These are phyloP conservation scores for Leccinum boreale DNA, from an alignment of 768 basidiomycete genomes.

Conservation along the genomic window DNA sequence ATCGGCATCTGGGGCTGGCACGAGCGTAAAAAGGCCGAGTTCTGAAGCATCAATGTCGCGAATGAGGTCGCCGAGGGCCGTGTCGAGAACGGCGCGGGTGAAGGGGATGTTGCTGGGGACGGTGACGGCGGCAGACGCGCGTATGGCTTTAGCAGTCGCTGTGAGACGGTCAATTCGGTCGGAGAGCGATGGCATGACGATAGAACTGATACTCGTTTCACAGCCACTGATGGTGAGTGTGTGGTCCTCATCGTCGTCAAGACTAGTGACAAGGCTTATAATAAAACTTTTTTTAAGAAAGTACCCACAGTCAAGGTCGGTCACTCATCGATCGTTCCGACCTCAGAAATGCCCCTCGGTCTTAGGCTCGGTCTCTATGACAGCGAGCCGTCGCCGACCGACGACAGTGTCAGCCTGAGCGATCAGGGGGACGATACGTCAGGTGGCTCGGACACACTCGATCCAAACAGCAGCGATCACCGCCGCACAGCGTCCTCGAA, in stretches of 20 bases:
- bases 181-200: constrained; percentile 51
- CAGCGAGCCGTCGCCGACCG: constrained; percentile 17
- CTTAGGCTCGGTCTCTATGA: constrained; percentile 12
- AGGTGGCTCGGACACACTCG: constrained; percentile 4
- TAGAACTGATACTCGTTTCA: constrained; percentile 1
- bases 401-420: constrained; percentile 2
- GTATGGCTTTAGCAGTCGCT: constrained; percentile 50
- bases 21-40: constrained; percentile 70
- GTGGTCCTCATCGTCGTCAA: background rate
- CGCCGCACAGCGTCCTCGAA: constrained; percentile 39
- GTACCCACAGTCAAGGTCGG: constrained; percentile 17
- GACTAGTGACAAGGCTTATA: constrained; percentile 5
- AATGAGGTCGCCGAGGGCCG: constrained; percentile 69
- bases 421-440: constrained; percentile 6
- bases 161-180: constrained; percentile 69
- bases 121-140: constrained; percentile 38
- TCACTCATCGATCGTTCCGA: background rate
- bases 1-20: constrained; percentile 34
- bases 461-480: constrained; percentile 16
- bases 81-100: constrained; percentile 59
- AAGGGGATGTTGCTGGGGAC: constrained; percentile 40
- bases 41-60: constrained; percentile 78
- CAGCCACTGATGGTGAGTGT: constrained; percentile 16
- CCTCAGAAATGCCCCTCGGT: constrained; percentile 23
- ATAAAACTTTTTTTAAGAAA: background rate